A percentile compares a stretch with the other conserved stretches of the same genome.
These are phyloP conservation scores for Aureobasidium mangrovei DNA, from an alignment of 2,329 filamentous ascomycete genomes.

Conservation along the genomic window DNA sequence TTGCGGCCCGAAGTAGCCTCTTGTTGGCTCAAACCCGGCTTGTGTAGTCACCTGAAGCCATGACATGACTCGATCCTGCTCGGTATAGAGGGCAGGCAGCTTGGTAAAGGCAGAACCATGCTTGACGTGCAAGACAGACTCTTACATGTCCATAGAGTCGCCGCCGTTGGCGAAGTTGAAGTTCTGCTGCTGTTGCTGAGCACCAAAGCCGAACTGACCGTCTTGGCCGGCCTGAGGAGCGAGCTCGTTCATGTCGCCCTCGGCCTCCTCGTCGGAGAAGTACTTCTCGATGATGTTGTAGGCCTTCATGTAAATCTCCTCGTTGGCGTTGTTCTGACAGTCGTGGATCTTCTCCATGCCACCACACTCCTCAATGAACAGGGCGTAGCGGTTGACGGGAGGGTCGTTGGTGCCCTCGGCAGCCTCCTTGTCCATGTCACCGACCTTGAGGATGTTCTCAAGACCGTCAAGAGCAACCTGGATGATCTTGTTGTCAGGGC, in stretches of 20 bases:
- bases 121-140: background rate
- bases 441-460: constrained; percentile 99
- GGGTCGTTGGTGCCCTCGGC: constrained; percentile 61
- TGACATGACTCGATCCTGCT: background rate
- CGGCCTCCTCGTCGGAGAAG: constrained; percentile 96
- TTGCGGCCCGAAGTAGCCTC: background rate
- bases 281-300: constrained; percentile 99
- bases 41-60: background rate
- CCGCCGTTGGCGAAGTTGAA: constrained; percentile 87
- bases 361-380: constrained; percentile 97
- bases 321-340: constrained; percentile 99
- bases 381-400: constrained; percentile 87
- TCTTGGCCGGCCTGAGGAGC: constrained; percentile 62
- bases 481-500: constrained; percentile 99
- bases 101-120: no score
- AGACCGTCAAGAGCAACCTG: constrained; percentile 95
- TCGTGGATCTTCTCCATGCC: constrained; percentile 99
- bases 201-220: constrained; percentile 71
- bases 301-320: constrained; percentile 99
- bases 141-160: constrained; percentile 59
- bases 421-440: constrained; percentile 94
- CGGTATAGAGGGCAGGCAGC: background rate
- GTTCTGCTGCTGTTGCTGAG: constrained; percentile 62
- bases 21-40: background rate
- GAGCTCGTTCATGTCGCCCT: constrained; percentile 71